Base-by-base conservation (phyloP, 495 filamentous ascomycete genomes). In the Bryoglossum gracile region DNA sequence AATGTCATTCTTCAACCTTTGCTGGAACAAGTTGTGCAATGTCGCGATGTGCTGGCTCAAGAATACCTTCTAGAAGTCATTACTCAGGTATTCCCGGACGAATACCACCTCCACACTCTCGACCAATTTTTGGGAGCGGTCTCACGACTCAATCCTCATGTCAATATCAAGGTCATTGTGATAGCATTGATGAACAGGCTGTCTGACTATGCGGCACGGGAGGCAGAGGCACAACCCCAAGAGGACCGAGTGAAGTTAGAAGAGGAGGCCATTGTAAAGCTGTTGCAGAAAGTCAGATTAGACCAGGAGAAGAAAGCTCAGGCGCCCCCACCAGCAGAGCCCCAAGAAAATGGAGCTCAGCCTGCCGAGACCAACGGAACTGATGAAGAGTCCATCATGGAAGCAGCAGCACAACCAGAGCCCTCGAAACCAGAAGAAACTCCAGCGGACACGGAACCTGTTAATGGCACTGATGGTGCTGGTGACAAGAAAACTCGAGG, bases 61-160 rank as follows among this genome's bases (percentile, higher is more conserved):
- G 92, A 98, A 64, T 98, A 98, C 71, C 76, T 98, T 14, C 72
- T 97, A 33, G 92, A 98, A 56, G 94, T 98, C 51, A 91, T 98
- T 54, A 98, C 94, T 2, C 94, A 98, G 67, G 92, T 98, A 36
- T 98, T 98, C 68, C 94, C 92, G 2, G 92, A 98, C 68, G 92
- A 98, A 64, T 98, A 88, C 62, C 92, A 98, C 62, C 78, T 98
- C 10, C 89, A 97, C 61, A 97, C 92, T 0, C 76, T 98, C 11
- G 94, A 98, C 60, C 84, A 94, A 59, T 82, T 98, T 56, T 77
- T 98, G 23, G 89, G 83, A 21, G 91, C 90, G 3, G 94, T 94
- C 24, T 86, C 91, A 18, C 73, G 89, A 50, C 75, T 98, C 36
- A 94, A 97, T 56, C 92, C 89, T 2, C 84, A 95, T 65, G 92